phyloP scores from a whole-genome alignment of 169 alveolate species.

The Ichthyophthirius multifiliis region DNA sequence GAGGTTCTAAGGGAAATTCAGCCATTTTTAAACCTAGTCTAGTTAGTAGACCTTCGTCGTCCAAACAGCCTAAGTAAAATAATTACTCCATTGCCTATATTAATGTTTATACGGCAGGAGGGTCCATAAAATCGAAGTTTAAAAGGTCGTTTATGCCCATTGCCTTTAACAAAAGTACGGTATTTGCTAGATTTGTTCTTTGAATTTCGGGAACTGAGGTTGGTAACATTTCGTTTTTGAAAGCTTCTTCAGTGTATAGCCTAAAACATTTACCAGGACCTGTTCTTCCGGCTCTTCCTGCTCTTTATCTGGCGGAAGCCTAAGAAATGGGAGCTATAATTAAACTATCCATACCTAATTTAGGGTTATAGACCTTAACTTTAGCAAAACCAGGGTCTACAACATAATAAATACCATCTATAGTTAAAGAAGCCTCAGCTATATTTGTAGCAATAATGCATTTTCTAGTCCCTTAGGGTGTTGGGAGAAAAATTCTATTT shows the following conservation, averaged over 20 bases:
- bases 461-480: constrained; percentile 98
- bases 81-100: constrained; percentile 97
- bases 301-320: constrained; percentile 98
- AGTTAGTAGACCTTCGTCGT: constrained; percentile 99
- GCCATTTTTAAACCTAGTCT: constrained; percentile 99
- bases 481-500: constrained; percentile 97
- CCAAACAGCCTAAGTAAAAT: constrained; percentile 98
- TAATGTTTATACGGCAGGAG: constrained; percentile 96
- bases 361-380: constrained; percentile 95
- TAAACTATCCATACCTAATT: constrained; percentile 98
- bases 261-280: constrained; percentile 99
- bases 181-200: constrained; percentile 97
- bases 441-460: constrained; percentile 99
- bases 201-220: constrained; percentile 99
- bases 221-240: constrained; percentile 98
- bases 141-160: constrained; percentile 99
- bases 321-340: constrained; percentile 97
- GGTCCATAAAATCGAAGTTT: constrained; percentile 99
- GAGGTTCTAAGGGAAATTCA: constrained; percentile 99
- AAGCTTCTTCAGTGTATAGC: constrained; percentile 98
- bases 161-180: constrained; percentile 98
- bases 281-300: constrained; percentile 99
- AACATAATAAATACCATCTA: constrained; percentile 99
- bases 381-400: constrained; percentile 99
- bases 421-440: constrained; percentile 99